phyloP scores from a whole-genome alignment of 2,329 filamentous ascomycete species.

The Tolypocladium endophyticum region DNA sequence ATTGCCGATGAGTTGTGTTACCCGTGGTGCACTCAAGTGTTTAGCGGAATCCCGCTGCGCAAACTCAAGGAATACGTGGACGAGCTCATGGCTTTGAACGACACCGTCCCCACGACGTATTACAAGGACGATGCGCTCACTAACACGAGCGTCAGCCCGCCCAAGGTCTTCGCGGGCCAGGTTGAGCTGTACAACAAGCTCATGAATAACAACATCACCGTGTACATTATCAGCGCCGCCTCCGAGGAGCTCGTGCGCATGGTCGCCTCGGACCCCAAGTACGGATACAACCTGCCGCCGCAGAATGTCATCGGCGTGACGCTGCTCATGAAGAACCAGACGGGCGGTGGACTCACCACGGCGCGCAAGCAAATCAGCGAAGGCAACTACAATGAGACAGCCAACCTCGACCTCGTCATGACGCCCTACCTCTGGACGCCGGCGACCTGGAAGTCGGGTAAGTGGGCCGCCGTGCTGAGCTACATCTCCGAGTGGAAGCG shows the following conservation, averaged over 20 bases:
- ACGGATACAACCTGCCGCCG: conserved; percentile 32
- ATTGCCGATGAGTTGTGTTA: conserved; percentile 31
- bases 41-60: conserved; percentile 29
- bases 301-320: conserved; percentile 33
- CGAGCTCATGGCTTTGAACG: conserved; percentile 32
- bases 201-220: conserved; percentile 30
- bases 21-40: conserved; percentile 30
- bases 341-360: conserved; percentile 18
- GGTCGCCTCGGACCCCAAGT: conserved; percentile 31
- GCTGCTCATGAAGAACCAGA: conserved; percentile 21
- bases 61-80: conserved; percentile 35
- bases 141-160: conserved; percentile 17
- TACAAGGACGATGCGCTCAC: conserved; percentile 21
- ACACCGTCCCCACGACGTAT: conserved; percentile 24
- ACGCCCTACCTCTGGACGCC: conserved; percentile 32
- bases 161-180: conserved; percentile 27
- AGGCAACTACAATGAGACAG: conserved; percentile 20
- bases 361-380: conserved; percentile 28
- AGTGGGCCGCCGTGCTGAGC: conserved; percentile 30
- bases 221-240: conserved; percentile 30
- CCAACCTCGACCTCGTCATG: conserved; percentile 27
- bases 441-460: conserved; percentile 31
- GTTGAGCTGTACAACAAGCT: conserved; percentile 31
- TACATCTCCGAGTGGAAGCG: conserved; percentile 32
- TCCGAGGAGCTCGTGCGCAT: conserved; percentile 34